Evolutionary conservation across 805 yeast genomes (phyloP).

Genomic region (Lipomyces anomalus): DNA sequence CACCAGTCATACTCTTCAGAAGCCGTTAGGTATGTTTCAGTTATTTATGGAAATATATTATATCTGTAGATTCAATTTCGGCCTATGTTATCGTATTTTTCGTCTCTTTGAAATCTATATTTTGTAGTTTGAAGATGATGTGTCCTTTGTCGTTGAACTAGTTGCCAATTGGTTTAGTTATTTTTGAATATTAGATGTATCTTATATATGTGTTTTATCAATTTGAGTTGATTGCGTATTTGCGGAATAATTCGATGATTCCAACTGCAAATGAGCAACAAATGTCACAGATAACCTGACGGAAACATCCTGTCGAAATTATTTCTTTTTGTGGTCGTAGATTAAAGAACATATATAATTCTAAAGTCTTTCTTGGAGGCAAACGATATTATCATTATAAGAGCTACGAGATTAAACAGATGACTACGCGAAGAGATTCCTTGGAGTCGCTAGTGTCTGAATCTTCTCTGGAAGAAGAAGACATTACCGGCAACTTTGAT

Average conservation of each 20-base stretch:
- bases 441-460: not conserved
- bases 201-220: no score
- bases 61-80: not conserved
- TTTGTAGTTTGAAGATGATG: not conserved
- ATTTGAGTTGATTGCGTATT: no score
- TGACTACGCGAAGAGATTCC: not conserved
- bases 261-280: no score
- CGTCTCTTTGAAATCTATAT: not conserved
- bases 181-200: no score
- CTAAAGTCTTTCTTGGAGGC: not conserved
- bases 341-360: not conserved
- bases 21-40: not conserved
- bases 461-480: conserved; percentile 11
- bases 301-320: not conserved
- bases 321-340: not conserved
- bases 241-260: no score
- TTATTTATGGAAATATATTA: no score
- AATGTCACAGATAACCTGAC: no score
- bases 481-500: conserved; percentile 20
- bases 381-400: not conserved
- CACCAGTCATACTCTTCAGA: not conserved
- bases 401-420: not conserved
- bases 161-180: no score
- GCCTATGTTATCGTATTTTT: not conserved
- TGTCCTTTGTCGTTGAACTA: no score